Evolutionary conservation across 208 protist genomes (phyloP).

Genomic region (Phytomonas sp.): DNA sequence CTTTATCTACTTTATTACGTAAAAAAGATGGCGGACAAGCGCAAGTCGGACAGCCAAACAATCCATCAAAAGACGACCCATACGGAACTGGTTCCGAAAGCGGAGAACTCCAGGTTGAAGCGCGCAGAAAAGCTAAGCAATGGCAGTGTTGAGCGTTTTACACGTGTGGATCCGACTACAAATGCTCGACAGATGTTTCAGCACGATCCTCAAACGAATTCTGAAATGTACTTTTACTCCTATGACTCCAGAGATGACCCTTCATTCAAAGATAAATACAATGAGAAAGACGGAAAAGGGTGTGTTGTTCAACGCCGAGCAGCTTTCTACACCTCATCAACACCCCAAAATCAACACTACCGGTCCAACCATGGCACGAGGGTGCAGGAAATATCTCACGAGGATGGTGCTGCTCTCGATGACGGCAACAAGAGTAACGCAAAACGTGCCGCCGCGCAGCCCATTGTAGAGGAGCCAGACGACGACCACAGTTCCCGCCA

Average conservation of each 20-base stretch:
- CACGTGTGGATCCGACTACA: constrained; percentile 16
- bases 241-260: constrained; percentile 39
- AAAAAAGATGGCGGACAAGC: constrained; percentile 11
- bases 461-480: constrained; percentile 40
- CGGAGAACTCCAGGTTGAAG: background rate
- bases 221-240: constrained; percentile 22
- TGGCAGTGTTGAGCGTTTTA: constrained; percentile 5
- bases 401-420: too few relatives aligned
- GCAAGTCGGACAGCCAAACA: background rate
- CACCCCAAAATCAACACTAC: background rate
- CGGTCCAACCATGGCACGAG: constrained; percentile 6
- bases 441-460: constrained; percentile 4
- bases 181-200: constrained; percentile 16
- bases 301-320: constrained; percentile 3
- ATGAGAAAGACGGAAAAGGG: constrained; percentile 7
- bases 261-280: constrained; percentile 17
- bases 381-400: too few relatives aligned
- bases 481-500: constrained; percentile 11
- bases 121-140: background rate
- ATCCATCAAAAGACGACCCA: background rate
- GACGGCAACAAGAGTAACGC: too few relatives aligned
- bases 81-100: background rate
- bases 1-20: background rate
- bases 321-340: background rate
- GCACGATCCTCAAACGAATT: constrained; percentile 10